Conservation (phyloP, 768 basidiomycete species). For the Clitopilus passeckerianus region DNA sequence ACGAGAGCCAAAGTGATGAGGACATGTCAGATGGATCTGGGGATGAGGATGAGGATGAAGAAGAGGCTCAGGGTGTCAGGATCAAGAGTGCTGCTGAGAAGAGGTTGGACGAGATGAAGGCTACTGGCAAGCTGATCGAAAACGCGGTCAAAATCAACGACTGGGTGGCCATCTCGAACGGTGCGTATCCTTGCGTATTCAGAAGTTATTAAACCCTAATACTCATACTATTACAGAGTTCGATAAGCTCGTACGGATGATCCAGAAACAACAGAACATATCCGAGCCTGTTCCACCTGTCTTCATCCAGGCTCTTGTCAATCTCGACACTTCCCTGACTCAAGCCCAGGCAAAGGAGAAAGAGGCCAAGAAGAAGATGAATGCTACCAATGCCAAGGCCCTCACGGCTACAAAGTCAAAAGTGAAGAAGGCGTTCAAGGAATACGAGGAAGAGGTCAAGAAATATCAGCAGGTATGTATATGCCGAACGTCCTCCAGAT, state of each 20-base stretch:
- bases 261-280: conserved; percentile 80
- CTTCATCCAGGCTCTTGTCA: conserved; percentile 69
- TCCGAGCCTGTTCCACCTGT: conserved; percentile 86
- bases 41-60: conserved; percentile 45
- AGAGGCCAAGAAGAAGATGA: conserved; percentile 94
- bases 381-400: conserved; percentile 87
- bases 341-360: conserved; percentile 80
- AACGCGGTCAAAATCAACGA: conserved; percentile 96
- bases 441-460: conserved; percentile 78
- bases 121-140: conserved; percentile 84
- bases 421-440: conserved; percentile 86
- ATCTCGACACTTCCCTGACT: conserved; percentile 74
- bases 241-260: conserved; percentile 90
- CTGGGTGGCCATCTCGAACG: conserved; percentile 89
- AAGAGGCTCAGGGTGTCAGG: conserved; percentile 65
- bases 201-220: background rate
- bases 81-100: conserved; percentile 91
- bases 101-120: conserved; percentile 92
- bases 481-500: background rate
- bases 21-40: conserved; percentile 30
- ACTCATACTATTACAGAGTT: conserved; percentile 58
- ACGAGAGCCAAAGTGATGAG: conserved; percentile 51
- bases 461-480: conserved; percentile 69
- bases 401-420: conserved; percentile 98
- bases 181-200: conserved; percentile 36